Base-by-base conservation (phyloP, 2,329 filamentous ascomycete species). In the Chalaropsis ovoidea region DNA sequence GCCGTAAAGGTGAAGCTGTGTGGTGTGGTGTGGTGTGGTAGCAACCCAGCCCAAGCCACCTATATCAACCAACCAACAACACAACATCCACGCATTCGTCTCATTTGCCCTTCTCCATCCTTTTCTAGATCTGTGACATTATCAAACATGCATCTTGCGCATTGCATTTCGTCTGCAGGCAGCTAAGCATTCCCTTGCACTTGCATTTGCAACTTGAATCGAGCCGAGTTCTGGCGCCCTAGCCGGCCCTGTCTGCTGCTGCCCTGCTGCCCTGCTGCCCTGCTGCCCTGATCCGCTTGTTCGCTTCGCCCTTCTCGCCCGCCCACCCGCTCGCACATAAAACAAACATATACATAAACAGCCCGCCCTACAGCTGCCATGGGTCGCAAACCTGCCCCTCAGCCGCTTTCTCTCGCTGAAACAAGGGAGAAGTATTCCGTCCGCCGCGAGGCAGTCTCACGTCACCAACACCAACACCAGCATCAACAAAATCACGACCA, bases 351-450 rank as follows among this genome's bases (percentile, higher is more conserved):
- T 58, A 58, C 17, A 62, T 35, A 58, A 58, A 58, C 27, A 58
- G 54, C 13, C 13, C 24, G 24, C 56, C 27, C 27, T n/a, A 45
- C 47, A 31, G 31, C 58, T 69, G 75, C 68, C 69, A 84, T 84
- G 81, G 81, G 78, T 76, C 82, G 81, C 74, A 84, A 82, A 75
- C 75, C 79, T 72, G 80, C 78, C 75, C 82, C 81, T 70, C 79
- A 83, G 77, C 81, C 82, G 75, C 78, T 84, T 75, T 75, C 78
- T 73, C 77, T 84, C 74, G 76, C 77, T 71, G 77, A 77, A 69
- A 70, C 74, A 19, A 52, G 24, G 42, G 52, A 49, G 47, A 68
- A 52, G 22, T 42, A 61, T 61, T 42, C 52, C 39, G 49, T 43
- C 49, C 49, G 31, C 54, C 54, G 54, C 24, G 54, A 58, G 24